Evolutionary conservation across 2,329 filamentous ascomycete species (phyloP).

Genomic region (Helotiales sp.): DNA sequence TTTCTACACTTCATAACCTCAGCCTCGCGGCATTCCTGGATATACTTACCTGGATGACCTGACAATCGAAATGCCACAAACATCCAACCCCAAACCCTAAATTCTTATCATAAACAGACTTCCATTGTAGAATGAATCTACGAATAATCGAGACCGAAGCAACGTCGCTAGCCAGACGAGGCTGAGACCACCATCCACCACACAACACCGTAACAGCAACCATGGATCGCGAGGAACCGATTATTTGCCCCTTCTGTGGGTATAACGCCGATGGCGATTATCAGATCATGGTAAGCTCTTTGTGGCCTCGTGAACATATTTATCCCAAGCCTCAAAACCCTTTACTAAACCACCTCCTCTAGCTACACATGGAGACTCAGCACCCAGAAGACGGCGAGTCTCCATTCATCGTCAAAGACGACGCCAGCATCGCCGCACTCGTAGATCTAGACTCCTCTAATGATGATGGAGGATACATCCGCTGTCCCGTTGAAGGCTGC

Average conservation of each 20-base stretch:
- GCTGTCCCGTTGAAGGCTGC: constrained; percentile 62
- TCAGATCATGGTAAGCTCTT: constrained; percentile 45
- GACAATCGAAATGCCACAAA: background rate
- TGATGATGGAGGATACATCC: constrained; percentile 50
- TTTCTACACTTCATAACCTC: background rate
- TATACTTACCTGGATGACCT: background rate
- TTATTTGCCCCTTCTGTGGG: constrained; percentile 49
- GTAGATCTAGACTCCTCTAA: constrained; percentile 28
- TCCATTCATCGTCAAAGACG: constrained; percentile 40
- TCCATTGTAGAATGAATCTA: background rate
- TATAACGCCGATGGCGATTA: constrained; percentile 45
- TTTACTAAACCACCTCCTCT: background rate
- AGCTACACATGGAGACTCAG: constrained; percentile 35
- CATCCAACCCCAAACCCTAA: background rate
- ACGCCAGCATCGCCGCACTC: constrained; percentile 34
- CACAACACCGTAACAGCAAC: background rate
- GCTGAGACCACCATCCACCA: constrained; percentile 12
- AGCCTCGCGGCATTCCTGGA: background rate
- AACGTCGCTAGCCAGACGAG: constrained; percentile 17
- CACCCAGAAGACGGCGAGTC: constrained; percentile 43
- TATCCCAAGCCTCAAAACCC: background rate
- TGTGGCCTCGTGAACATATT: background rate
- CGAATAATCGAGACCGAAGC: background rate
- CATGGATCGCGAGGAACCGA: constrained; percentile 31
- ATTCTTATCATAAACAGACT: background rate